phyloP scores from a whole-genome alignment of 257 asterid species.

The Solanum bulbocastanum region DNA sequence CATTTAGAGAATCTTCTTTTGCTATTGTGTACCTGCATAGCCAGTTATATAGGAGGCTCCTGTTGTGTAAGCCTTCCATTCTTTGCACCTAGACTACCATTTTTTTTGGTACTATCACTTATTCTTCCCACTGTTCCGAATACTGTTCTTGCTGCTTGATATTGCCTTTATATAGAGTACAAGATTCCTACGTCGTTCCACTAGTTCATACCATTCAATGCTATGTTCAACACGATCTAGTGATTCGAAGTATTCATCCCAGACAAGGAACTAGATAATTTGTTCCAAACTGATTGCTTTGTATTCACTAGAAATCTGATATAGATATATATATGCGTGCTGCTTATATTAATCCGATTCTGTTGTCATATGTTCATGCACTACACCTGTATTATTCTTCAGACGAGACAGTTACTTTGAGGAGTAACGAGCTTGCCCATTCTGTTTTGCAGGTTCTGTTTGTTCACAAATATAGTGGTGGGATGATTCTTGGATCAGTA shows the following conservation, averaged over 20 bases:
- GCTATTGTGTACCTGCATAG: background rate
- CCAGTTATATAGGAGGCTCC: background rate
- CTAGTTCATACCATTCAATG: background rate
- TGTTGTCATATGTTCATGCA: background rate
- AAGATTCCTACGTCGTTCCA: background rate
- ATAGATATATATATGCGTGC: background rate
- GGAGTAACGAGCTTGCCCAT: background rate
- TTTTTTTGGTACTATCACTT: background rate
- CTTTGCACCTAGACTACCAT: background rate
- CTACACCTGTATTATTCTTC: background rate
- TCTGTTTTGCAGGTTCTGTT: conserved; percentile 38
- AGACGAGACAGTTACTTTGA: background rate
- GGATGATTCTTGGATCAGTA: conserved; percentile 31
- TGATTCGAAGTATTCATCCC: background rate
- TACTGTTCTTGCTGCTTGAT: background rate
- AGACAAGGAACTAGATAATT: background rate
- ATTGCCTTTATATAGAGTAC: background rate
- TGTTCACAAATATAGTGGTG: conserved; percentile 50
- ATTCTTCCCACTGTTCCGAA: background rate
- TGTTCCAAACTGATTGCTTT: background rate
- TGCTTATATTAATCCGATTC: background rate
- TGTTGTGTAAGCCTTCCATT: background rate
- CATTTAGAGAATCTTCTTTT: background rate
- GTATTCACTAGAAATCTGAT: background rate
- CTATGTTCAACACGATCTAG: background rate